Conservation (phyloP, 345 rosid species). For the sweet orange (Citrus sinensis) region DNA sequence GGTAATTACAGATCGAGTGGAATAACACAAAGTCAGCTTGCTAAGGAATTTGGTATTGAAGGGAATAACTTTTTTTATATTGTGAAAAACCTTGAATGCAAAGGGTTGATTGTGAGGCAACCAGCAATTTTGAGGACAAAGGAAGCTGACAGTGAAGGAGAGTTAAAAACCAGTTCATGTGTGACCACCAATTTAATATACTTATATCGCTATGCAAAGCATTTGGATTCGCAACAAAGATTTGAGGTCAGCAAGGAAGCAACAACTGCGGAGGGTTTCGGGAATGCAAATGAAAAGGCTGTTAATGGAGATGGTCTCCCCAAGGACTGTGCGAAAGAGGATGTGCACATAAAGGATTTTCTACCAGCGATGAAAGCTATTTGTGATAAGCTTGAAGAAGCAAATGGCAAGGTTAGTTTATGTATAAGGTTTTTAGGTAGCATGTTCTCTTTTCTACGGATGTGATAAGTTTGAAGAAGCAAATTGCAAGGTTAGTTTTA, state of each 20-base stretch:
- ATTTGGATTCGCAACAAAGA: slow-evolving; percentile 68
- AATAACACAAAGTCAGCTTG: slow-evolving; percentile 69
- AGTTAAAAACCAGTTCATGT: slow-evolving; percentile 47
- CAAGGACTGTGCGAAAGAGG: slow-evolving; percentile 44
- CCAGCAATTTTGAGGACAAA: slow-evolving; percentile 73
- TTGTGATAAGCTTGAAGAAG: slow-evolving; percentile 78
- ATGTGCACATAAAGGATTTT: slow-evolving; percentile 69
- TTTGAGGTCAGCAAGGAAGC: slow-evolving; percentile 67
- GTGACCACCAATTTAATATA: slow-evolving; percentile 65
- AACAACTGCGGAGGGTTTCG: slow-evolving; percentile 23
- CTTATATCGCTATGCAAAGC: slow-evolving; percentile 73
- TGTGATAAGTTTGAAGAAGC: slow-evolving; percentile 71
- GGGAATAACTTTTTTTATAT: slow-evolving; percentile 71
- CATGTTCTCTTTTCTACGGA: slow-evolving; percentile 18
- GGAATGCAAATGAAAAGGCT: slow-evolving; percentile 33
- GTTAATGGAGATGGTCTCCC: slow-evolving; percentile 30
- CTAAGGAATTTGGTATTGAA: slow-evolving; percentile 69
- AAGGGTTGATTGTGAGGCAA: slow-evolving; percentile 66
- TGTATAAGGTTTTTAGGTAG: slow-evolving; percentile 9
- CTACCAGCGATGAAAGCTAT: slow-evolving; percentile 78
- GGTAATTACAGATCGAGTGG: slow-evolving; percentile 57
- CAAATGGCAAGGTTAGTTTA: slow-evolving; percentile 66
- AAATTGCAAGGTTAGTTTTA: slow-evolving; percentile 58
- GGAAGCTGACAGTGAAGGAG: slow-evolving; percentile 63
- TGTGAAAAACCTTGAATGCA: slow-evolving; percentile 67